Conservation (phyloP, 108 stramenopile species). For the Nitzschia palea region DNA sequence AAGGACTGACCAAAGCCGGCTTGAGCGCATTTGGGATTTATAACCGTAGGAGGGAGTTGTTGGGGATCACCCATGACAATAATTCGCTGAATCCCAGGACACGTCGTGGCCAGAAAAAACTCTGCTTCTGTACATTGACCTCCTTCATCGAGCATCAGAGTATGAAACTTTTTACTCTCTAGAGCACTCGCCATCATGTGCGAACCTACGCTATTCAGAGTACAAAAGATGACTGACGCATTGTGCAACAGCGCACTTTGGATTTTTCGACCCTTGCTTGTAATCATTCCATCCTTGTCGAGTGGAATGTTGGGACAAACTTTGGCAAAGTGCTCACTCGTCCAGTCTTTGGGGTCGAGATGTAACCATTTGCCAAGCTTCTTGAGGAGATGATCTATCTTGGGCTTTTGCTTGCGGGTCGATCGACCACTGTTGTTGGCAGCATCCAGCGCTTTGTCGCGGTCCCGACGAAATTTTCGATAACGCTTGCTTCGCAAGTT, state of each 20-base stretch:
- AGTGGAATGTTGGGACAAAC: neutral
- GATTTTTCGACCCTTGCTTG: neutral
- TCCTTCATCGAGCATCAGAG: conserved; percentile 91
- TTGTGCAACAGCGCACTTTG: neutral
- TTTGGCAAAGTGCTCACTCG: neutral
- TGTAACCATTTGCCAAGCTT: neutral
- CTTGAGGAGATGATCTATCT: neutral
- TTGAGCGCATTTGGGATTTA: conserved; percentile 43
- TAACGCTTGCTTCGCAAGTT: neutral
- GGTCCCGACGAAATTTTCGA: neutral
- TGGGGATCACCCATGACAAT: conserved; percentile 87
- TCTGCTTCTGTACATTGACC: conserved; percentile 85
- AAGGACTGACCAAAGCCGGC: conserved; percentile 28
- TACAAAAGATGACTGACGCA: conserved; percentile 23
- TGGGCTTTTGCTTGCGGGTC: neutral
- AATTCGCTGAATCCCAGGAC: conserved; percentile 51
- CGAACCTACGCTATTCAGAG: conserved; percentile 71
- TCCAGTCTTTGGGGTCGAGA: neutral
- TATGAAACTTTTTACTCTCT: conserved; percentile 49
- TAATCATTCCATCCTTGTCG: neutral
- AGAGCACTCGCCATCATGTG: conserved; percentile 32
- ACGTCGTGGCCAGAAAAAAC: conserved; percentile 77
- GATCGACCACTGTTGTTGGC: neutral
- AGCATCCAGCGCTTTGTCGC: neutral
- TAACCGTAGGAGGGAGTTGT: conserved; percentile 87